phyloP scores from a whole-genome alignment of 2,329 filamentous ascomycete species.

The Seiridium unicorne region DNA sequence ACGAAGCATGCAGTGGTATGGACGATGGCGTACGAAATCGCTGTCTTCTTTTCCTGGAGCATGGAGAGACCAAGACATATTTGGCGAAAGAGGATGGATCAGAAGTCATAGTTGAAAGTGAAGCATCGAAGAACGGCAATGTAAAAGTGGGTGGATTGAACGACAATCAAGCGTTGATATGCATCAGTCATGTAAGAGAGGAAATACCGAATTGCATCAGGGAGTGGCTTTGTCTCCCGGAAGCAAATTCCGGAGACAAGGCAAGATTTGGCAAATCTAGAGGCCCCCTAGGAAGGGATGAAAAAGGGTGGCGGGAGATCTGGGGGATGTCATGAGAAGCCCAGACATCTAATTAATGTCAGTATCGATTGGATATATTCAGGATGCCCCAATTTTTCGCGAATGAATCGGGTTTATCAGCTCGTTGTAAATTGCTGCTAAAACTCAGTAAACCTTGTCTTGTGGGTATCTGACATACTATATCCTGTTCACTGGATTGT shows the following conservation, averaged over 20 bases:
- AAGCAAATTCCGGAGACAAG: constrained; percentile 60
- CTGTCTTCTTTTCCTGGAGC: constrained; percentile 76
- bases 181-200: constrained; percentile 86
- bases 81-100: constrained; percentile 28
- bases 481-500: no score
- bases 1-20: constrained; percentile 88
- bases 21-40: constrained; percentile 80
- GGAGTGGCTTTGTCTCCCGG: constrained; percentile 84
- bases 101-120: constrained; percentile 42
- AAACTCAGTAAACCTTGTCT: no score
- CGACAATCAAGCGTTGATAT: constrained; percentile 77
- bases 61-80: constrained; percentile 54
- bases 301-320: constrained; percentile 62
- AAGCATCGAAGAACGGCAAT: constrained; percentile 38
- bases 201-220: constrained; percentile 83
- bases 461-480: no score
- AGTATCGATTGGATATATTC: no score
- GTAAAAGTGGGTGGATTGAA: constrained; percentile 62
- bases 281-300: constrained; percentile 57
- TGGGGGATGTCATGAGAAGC: constrained; percentile 47
- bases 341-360: neutral
- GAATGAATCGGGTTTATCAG: no score
- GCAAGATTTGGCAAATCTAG: constrained; percentile 65
- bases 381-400: no score
- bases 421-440: no score